These are phyloP conservation scores for Dichomitus squalens DNA, from an alignment of 1,284 basidiomycete genomes.

Conservation along the genomic window DNA sequence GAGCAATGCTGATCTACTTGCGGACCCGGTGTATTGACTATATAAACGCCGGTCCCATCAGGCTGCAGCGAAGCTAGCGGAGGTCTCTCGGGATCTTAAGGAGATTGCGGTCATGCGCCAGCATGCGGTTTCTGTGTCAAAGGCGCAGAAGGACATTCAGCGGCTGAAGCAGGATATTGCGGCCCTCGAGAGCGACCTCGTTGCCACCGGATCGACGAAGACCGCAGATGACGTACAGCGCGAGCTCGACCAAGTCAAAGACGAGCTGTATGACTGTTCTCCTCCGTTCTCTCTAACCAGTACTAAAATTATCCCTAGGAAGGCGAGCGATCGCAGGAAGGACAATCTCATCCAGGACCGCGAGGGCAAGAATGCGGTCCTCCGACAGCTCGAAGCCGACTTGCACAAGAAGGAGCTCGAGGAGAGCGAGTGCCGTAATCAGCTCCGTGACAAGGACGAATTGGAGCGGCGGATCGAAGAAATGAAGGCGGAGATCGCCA, in stretches of 20 bases:
- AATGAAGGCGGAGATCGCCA: constrained; percentile 60
- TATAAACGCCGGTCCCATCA: constrained; percentile 27
- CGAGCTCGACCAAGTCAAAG: constrained; percentile 66
- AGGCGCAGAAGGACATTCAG: constrained; percentile 67
- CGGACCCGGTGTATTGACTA: neutral
- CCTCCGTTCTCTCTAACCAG: neutral
- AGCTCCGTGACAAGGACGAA: constrained; percentile 63
- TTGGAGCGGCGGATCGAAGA: constrained; percentile 64
- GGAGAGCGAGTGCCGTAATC: constrained; percentile 61
- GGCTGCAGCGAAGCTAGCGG: constrained; percentile 50
- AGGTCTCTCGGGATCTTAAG: constrained; percentile 54
- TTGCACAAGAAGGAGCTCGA: constrained; percentile 65
- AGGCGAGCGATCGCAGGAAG: constrained; percentile 70
- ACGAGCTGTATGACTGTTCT: constrained; percentile 61
- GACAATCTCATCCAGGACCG: constrained; percentile 61
- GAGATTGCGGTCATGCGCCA: constrained; percentile 70
- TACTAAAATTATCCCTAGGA: constrained; percentile 45
- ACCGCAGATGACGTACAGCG: constrained; percentile 85
- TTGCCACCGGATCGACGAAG: constrained; percentile 73
- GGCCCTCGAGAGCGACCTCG: constrained; percentile 72
- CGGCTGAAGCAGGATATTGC: constrained; percentile 66
- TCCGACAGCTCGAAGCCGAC: constrained; percentile 60
- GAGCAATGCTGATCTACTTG: constrained; percentile 9
- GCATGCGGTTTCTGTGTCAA: constrained; percentile 62
- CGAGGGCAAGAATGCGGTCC: constrained; percentile 61